Conservation (phyloP, 306 rosid species). For the Nissolia schottii region DNA sequence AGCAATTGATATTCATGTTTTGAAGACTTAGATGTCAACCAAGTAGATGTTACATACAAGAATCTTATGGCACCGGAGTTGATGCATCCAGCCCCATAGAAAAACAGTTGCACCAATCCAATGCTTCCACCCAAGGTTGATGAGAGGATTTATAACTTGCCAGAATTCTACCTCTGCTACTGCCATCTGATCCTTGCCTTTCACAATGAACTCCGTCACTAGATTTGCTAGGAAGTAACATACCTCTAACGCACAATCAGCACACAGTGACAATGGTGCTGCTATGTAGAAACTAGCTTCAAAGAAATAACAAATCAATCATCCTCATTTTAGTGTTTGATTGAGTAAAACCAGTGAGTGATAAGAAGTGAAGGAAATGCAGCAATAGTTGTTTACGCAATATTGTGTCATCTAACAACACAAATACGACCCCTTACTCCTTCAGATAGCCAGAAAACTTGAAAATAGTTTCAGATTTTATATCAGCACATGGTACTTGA, state of each 20-base stretch:
- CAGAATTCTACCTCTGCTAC: conserved; percentile 46
- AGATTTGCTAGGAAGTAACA: conserved; percentile 39
- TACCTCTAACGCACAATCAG: conserved; percentile 56
- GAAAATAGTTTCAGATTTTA: conserved; percentile 5
- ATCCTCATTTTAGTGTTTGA: conserved; percentile 17
- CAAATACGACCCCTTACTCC: neutral
- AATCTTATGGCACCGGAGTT: conserved; percentile 65
- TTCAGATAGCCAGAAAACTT: neutral
- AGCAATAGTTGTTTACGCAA: neutral
- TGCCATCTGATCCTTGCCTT: conserved; percentile 62
- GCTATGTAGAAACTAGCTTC: conserved; percentile 76
- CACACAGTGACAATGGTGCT: conserved; percentile 83
- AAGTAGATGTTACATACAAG: conserved; percentile 58
- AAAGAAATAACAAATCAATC: conserved; percentile 39
- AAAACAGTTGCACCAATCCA: conserved; percentile 72
- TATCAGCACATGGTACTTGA: neutral
- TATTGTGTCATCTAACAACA: neutral
- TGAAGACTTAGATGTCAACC: conserved; percentile 13
- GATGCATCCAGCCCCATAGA: conserved; percentile 91
- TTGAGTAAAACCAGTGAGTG: conserved; percentile 4
- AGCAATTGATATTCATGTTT: neutral
- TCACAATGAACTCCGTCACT: conserved; percentile 58
- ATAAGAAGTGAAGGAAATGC: neutral
- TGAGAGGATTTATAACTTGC: conserved; percentile 50
- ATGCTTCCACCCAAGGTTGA: conserved; percentile 69